phyloP scores from a whole-genome alignment of 805 yeast species.

The Saccharomycopsis babjevae region DNA sequence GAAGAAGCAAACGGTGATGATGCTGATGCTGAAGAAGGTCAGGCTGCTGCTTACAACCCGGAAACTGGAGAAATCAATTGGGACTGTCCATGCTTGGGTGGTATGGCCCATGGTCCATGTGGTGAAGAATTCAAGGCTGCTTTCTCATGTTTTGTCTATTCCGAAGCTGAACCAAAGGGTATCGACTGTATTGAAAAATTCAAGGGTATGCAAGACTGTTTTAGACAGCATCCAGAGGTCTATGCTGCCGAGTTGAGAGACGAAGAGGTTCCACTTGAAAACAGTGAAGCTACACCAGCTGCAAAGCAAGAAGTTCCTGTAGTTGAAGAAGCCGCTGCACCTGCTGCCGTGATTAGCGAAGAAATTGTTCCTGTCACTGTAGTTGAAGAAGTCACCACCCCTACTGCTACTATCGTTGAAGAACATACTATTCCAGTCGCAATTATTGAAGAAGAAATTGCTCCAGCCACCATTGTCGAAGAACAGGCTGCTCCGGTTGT shows the following conservation, averaged over 20 bases:
- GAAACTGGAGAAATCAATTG: conserved; percentile 98
- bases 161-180: conserved; percentile 93
- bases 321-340: conserved; percentile 17
- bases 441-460: background rate
- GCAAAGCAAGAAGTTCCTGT: conserved; percentile 6
- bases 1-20: conserved; percentile 46
- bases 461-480: background rate
- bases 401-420: conserved; percentile 10
- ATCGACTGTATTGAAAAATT: conserved; percentile 89
- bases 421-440: background rate
- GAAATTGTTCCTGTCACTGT: conserved; percentile 6
- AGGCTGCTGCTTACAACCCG: conserved; percentile 33
- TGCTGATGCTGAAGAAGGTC: conserved; percentile 1
- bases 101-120: conserved; percentile 95
- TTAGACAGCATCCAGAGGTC: conserved; percentile 84
- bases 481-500: conserved; percentile 11
- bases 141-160: conserved; percentile 88
- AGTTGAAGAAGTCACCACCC: conserved; percentile 19
- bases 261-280: conserved; percentile 43
- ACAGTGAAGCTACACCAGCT: conserved; percentile 16
- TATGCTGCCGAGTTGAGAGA: conserved; percentile 87
- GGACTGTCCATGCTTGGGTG: conserved; percentile 98
- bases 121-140: conserved; percentile 94
- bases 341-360: conserved; percentile 16
- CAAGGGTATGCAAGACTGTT: conserved; percentile 87